phyloP scores from a whole-genome alignment of 2,329 filamentous ascomycete genomes.

The Fusarium domesticum region DNA sequence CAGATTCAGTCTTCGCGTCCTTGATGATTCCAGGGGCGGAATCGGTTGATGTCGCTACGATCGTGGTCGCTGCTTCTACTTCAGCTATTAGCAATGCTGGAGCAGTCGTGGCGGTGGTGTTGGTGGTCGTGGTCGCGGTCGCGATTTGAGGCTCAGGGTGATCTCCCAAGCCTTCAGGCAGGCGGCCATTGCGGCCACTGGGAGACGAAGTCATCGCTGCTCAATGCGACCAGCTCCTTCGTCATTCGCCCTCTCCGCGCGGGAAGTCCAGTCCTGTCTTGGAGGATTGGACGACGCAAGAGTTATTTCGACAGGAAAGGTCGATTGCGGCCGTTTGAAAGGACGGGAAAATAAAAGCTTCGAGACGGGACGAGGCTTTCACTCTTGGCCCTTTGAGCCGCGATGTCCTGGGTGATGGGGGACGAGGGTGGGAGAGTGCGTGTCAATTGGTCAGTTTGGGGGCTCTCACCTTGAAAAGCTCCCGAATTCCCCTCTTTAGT shows the following conservation, averaged over 20 bases:
- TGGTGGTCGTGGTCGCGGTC: constrained; percentile 14
- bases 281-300: constrained; percentile 6
- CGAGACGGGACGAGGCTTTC: constrained; percentile 29
- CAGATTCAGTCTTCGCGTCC: no score
- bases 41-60: not conserved
- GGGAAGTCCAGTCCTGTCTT: not conserved
- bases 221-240: constrained; percentile 53
- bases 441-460: constrained; percentile 21
- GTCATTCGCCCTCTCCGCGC: constrained; percentile 36
- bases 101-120: no score
- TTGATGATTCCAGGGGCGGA: not conserved
- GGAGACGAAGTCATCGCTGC: constrained; percentile 62
- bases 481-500: constrained; percentile 21
- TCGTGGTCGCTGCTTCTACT: constrained; percentile 13
- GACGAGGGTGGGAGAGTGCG: constrained; percentile 19
- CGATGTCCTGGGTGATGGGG: constrained; percentile 30
- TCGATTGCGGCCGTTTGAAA: constrained; percentile 10
- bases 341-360: constrained; percentile 29
- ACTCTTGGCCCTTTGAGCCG: constrained; percentile 27
- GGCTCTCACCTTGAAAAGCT: constrained; percentile 15
- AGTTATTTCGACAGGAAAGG: constrained; percentile 7
- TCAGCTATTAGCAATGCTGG: constrained; percentile 10
- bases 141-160: constrained; percentile 24
- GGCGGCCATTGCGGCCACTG: constrained; percentile 37
- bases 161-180: constrained; percentile 19